These are phyloP conservation scores for Saksenaea vasiformis DNA, from an alignment of 371 early-diverging fungal species.

Conservation along the genomic window DNA sequence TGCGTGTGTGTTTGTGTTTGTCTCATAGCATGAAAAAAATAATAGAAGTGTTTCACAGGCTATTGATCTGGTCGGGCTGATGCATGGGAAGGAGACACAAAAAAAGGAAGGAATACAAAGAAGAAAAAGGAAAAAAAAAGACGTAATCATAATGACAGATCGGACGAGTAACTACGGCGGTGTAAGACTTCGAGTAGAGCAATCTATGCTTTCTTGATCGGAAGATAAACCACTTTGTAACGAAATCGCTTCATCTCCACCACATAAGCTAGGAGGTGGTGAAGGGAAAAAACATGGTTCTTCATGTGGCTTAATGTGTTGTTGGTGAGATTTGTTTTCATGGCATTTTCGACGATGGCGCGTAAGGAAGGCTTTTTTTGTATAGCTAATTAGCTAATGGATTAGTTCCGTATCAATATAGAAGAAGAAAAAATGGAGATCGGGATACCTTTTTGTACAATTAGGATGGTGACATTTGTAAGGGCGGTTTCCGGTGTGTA, in stretches of 20 bases:
- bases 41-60: not conserved
- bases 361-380: not conserved
- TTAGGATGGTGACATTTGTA: conserved; percentile 14
- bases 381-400: not conserved
- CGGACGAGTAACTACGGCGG: not conserved
- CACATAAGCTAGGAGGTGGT: not conserved
- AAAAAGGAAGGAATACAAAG: not conserved
- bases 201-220: not conserved
- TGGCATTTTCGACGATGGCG: not conserved
- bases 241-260: not conserved
- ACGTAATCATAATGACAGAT: not conserved
- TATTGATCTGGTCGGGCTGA: not conserved
- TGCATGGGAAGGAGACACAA: not conserved
- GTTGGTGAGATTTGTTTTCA: not conserved
- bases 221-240: not conserved
- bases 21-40: not conserved
- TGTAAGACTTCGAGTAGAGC: not conserved
- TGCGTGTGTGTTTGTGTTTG: not conserved
- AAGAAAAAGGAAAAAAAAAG: not conserved
- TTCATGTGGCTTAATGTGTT: not conserved
- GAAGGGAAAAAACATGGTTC: not conserved
- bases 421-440: too few species aligned
- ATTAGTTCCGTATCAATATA: too few species aligned
- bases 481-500: conserved; percentile 16
- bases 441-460: conserved; percentile 16